Base-by-base conservation (phyloP, 2,329 filamentous ascomycete species). In the Hirsutella minnesotensis region DNA sequence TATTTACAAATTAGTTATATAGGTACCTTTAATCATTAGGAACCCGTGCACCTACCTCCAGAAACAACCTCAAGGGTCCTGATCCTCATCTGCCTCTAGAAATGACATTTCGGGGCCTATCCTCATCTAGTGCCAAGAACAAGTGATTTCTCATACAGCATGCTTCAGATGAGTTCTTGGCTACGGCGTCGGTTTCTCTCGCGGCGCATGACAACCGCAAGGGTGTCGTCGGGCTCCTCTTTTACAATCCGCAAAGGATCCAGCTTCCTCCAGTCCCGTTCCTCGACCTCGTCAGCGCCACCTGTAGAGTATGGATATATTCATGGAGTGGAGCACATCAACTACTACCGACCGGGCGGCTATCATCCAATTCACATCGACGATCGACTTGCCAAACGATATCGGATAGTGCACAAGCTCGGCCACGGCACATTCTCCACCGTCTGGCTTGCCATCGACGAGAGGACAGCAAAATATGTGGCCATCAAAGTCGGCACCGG, bases 331-430 rank as follows among this genome's bases (percentile, higher is more conserved):
- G 56, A 58, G 34, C 43, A 18, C 5, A 46, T 52, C 1, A 42
- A 49, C 12, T 13, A 52, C 38, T 67, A 68, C 45, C 39, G 45
- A 9, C 50, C 49, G 2, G 61, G 62, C 4, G 63, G 62, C 10
- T 67, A 62, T 46, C 61, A 67, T 41, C 63, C 65, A 4, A 51
- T 65, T 10, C 47, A 51, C 13, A 55, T 68, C 13, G 60, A 57
- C n/a, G 58, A 67, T 27, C 49, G 40, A 4, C 59, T 70, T 47
- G 38, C 49, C 12, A 39, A 43, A 3, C 53, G 54, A 24, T 59
- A 58, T 44, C 40, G 43, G 3, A 41, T 58, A 21, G 49, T 56
- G 2, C 51, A 58, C 35, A 60, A 59, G 42, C 55, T 60, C 22
- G 56, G 56, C 5, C 43, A 55, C 24, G 56, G 56, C 36, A 47